Percentiles rank a stretch among this genome's conserved stretches.
These are phyloP conservation scores for Phytophthora multivora DNA, from an alignment of 352 stramenopile species.

Conservation along the genomic window DNA sequence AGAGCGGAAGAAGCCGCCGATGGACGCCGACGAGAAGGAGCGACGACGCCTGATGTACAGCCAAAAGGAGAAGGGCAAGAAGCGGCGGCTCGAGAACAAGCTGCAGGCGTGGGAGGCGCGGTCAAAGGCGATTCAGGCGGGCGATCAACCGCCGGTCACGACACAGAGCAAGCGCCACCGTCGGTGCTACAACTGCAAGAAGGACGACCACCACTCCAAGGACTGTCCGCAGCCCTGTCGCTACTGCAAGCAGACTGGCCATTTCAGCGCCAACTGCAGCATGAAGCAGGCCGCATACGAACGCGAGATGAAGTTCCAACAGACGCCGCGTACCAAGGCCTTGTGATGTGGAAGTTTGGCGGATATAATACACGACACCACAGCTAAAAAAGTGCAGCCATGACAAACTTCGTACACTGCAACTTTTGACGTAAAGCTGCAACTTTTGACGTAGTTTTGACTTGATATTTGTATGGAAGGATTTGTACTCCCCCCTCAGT, in stretches of 20 bases:
- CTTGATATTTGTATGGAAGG: conserved; percentile 24
- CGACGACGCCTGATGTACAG: conserved; percentile 69
- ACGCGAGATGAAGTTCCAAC: conserved; percentile 52
- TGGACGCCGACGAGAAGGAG: conserved; percentile 83
- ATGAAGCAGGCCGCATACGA: conserved; percentile 69
- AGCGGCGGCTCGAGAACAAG: conserved; percentile 78
- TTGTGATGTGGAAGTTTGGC: conserved; percentile 31
- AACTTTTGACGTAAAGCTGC: too few relatives aligned
- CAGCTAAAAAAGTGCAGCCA: too few relatives aligned
- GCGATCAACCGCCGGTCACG: conserved; percentile 36
- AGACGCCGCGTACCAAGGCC: conserved; percentile 67
- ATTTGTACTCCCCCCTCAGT: conserved; percentile 13
- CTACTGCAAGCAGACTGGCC: conserved; percentile 76
- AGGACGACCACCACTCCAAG: conserved; percentile 78
- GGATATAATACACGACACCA: not conserved
- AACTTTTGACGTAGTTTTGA: conserved; percentile 3
- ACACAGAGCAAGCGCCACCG: conserved; percentile 55
- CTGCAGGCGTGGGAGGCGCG: conserved; percentile 59
- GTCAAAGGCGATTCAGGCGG: conserved; percentile 45
- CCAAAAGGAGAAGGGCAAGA: conserved; percentile 79
- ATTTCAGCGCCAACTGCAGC: conserved; percentile 77
- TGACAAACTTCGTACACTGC: too few relatives aligned
- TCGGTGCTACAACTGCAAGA: conserved; percentile 88
- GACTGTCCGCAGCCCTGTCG: conserved; percentile 75
- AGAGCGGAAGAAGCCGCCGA: conserved; percentile 72